Conservation (phyloP, 495 filamentous ascomycete species). For the Penicillium canariense region DNA sequence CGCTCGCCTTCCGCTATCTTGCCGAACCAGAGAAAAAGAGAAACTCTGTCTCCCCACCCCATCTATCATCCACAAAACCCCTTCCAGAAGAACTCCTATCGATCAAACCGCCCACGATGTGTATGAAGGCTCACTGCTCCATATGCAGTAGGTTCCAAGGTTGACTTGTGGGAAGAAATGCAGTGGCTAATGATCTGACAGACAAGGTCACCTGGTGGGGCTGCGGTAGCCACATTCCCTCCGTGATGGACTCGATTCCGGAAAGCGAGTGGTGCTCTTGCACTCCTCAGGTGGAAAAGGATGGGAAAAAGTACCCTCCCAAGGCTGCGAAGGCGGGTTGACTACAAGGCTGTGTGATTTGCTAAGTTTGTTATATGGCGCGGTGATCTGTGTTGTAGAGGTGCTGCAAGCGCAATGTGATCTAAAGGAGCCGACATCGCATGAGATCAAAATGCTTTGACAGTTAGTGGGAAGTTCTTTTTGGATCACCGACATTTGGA, state of each 20-base stretch:
- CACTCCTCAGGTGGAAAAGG: constrained; percentile 56
- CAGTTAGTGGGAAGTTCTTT: neutral
- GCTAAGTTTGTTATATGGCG: constrained; percentile 3
- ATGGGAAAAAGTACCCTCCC: constrained; percentile 63
- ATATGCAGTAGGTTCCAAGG: constrained; percentile 43
- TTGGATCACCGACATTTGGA: neutral
- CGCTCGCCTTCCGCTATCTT: neutral
- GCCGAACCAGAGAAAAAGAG: neutral
- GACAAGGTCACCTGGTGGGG: constrained; percentile 69
- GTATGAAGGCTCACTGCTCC: constrained; percentile 48
- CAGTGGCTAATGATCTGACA: constrained; percentile 28
- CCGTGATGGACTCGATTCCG: constrained; percentile 62
- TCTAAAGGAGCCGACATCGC: neutral
- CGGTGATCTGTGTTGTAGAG: neutral
- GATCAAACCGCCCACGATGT: constrained; percentile 34
- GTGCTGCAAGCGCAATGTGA: neutral
- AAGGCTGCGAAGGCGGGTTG: constrained; percentile 49
- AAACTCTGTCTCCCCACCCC: neutral
- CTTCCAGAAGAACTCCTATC: constrained; percentile 3
- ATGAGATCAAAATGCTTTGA: neutral
- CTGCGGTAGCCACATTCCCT: constrained; percentile 66
- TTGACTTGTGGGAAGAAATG: neutral
- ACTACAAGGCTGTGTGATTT: constrained; percentile 26
- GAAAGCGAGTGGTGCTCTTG: constrained; percentile 62
- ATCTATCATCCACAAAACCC: neutral